phyloP scores from a whole-genome alignment of 169 alveolate genomes.

The Cryptosporidium andersoni region DNA sequence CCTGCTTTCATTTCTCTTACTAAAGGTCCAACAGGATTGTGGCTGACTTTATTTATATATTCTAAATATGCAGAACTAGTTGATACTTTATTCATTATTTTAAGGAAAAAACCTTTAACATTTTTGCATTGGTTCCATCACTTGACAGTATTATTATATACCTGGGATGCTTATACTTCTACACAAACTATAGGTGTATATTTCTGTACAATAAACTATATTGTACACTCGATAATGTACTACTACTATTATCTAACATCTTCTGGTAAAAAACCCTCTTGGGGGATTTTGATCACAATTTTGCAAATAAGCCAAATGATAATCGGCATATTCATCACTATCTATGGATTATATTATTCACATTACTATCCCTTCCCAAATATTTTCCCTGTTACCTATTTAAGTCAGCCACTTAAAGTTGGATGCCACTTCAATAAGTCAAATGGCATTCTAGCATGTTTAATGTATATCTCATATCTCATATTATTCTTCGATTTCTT shows the following conservation, averaged over 20 bases:
- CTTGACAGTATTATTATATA: conserved; percentile 83
- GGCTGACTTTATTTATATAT: conserved; percentile 80
- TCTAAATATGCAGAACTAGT: conserved; percentile 84
- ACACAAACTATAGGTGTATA: conserved; percentile 84
- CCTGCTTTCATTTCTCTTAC: conserved; percentile 79
- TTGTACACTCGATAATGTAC: conserved; percentile 86
- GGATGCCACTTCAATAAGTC: conserved; percentile 72
- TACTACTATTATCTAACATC: conserved; percentile 81
- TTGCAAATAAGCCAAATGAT: conserved; percentile 82
- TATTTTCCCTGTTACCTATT: conserved; percentile 58
- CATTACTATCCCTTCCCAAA: conserved; percentile 49
- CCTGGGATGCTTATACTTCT: conserved; percentile 83
- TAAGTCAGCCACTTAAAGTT: conserved; percentile 55
- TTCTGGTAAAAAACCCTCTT: conserved; percentile 73
- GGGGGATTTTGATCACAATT: conserved; percentile 81
- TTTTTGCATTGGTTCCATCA: conserved; percentile 88
- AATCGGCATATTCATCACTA: conserved; percentile 73
- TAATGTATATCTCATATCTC: conserved; percentile 75
- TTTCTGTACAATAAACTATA: conserved; percentile 81
- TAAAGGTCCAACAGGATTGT: conserved; percentile 81
- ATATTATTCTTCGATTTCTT: conserved; percentile 72
- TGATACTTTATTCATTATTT: conserved; percentile 82
- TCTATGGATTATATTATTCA: conserved; percentile 44
- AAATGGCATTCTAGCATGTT: conserved; percentile 71
- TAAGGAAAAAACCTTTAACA: conserved; percentile 77